These are phyloP conservation scores for Sphagnurus paluster DNA, from an alignment of 1,284 basidiomycete species.

Conservation along the genomic window DNA sequence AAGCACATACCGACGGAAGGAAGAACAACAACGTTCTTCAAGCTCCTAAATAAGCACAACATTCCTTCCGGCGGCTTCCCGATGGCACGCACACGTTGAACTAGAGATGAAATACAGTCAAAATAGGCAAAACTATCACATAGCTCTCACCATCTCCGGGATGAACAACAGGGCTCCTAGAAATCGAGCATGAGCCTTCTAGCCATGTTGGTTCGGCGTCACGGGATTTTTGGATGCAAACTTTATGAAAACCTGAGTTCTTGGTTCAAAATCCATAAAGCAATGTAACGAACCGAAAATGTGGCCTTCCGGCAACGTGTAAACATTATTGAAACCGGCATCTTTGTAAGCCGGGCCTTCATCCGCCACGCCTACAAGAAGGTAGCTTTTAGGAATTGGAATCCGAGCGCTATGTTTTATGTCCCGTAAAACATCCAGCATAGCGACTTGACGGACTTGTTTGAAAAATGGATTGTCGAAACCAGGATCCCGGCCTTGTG, in stretches of 20 bases:
- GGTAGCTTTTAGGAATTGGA: constrained; percentile 62
- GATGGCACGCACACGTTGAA: constrained; percentile 70
- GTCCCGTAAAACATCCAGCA: constrained; percentile 61
- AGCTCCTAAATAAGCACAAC: constrained; percentile 57
- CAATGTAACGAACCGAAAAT: constrained; percentile 53
- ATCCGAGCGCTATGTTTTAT: constrained; percentile 76
- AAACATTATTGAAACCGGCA: constrained; percentile 52
- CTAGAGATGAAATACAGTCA: constrained; percentile 32
- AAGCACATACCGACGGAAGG: constrained; percentile 55
- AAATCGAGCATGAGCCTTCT: constrained; percentile 58
- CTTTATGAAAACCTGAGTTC: constrained; percentile 29
- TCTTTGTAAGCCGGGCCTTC: constrained; percentile 64
- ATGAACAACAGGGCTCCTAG: constrained; percentile 67
- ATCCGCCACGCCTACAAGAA: constrained; percentile 77
- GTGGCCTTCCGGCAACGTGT: constrained; percentile 48
- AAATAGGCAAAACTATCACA: neutral
- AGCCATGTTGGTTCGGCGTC: constrained; percentile 51
- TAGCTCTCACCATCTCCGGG: constrained; percentile 61
- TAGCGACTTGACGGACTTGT: constrained; percentile 54
- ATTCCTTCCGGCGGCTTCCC: constrained; percentile 62
- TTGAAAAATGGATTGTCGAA: constrained; percentile 61
- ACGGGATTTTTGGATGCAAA: constrained; percentile 51
- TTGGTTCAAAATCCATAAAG: neutral
- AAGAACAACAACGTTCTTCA: constrained; percentile 75
- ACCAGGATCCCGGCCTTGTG: constrained; percentile 30